Evolutionary conservation across 768 basidiomycete genomes (phyloP).

Genomic region (Termitomyces sp.): DNA sequence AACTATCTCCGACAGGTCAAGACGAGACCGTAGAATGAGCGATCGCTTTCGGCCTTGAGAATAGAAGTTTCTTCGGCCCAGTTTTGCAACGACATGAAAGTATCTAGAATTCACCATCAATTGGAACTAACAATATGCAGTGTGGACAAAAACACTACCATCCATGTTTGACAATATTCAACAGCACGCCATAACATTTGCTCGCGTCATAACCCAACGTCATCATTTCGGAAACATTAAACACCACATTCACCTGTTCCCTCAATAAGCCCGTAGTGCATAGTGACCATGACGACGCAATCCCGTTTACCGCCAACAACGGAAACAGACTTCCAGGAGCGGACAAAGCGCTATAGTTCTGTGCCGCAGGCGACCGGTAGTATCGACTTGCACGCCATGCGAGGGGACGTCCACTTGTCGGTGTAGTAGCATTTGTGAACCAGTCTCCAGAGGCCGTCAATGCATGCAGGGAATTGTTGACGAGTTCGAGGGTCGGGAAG

Average conservation of each 20-base stretch:
- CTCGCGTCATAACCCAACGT: neutral
- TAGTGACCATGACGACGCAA: slow-evolving; percentile 30
- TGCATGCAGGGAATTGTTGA: slow-evolving; percentile 31
- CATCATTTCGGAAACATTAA: slow-evolving; percentile 20
- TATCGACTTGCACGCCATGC: slow-evolving; percentile 32
- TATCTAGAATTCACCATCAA: neutral
- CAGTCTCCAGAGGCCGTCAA: slow-evolving; percentile 25
- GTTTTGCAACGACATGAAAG: neutral
- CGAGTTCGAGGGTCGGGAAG: slow-evolving; percentile 34
- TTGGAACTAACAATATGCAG: neutral
- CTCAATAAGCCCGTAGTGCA: slow-evolving; percentile 24
- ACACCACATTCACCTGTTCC: slow-evolving; percentile 31
- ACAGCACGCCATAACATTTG: slow-evolving; percentile 4
- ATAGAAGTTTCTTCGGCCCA: neutral
- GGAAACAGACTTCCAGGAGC: slow-evolving; percentile 15
- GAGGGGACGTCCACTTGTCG: slow-evolving; percentile 24
- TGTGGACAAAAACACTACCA: neutral
- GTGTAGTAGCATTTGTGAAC: slow-evolving; percentile 33
- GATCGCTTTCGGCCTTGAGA: neutral
- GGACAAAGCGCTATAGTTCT: slow-evolving; percentile 28
- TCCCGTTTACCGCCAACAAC: slow-evolving; percentile 26
- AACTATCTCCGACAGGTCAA: neutral
- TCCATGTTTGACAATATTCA: neutral
- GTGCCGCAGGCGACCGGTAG: slow-evolving; percentile 23
- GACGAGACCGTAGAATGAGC: neutral